Percentiles rank a stretch among this genome's conserved stretches.
Evolutionary conservation across 805 yeast species (phyloP).

Genomic region (Barnettozyma pratensis): DNA sequence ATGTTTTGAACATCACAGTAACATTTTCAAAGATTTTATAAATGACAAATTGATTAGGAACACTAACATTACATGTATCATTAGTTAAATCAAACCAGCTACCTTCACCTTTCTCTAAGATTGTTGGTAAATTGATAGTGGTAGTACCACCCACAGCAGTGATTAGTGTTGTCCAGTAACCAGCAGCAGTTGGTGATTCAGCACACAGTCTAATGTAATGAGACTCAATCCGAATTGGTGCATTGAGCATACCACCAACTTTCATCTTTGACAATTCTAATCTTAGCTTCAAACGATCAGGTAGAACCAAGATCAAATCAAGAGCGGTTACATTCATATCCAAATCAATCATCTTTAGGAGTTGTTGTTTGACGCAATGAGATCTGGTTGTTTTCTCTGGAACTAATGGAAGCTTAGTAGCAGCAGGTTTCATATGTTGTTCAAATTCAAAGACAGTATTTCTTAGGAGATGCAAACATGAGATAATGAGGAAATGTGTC

Average conservation of each 20-base stretch:
- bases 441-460: constrained; percentile 31
- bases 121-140: constrained; percentile 26
- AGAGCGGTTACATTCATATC: constrained; percentile 19
- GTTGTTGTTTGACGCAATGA: constrained; percentile 10
- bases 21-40: constrained; percentile 79
- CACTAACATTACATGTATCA: constrained; percentile 42
- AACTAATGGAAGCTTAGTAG: constrained; percentile 13
- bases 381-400: constrained; percentile 1
- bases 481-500: constrained; percentile 40
- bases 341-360: constrained; percentile 21
- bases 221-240: constrained; percentile 24
- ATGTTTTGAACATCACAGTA: constrained; percentile 59
- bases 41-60: constrained; percentile 73
- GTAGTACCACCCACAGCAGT: constrained; percentile 33
- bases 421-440: constrained; percentile 16
- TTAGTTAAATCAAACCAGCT: constrained; percentile 35
- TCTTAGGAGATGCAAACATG: constrained; percentile 39
- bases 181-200: constrained; percentile 44
- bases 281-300: constrained; percentile 44
- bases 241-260: constrained; percentile 16
- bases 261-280: constrained; percentile 35
- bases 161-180: constrained; percentile 45
- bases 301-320: constrained; percentile 32
- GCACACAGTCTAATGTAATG: constrained; percentile 40
- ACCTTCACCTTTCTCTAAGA: constrained; percentile 21